These are phyloP conservation scores for Ophiosphaerella herpotricha DNA, from an alignment of 2,329 filamentous ascomycete genomes.

Conservation along the genomic window DNA sequence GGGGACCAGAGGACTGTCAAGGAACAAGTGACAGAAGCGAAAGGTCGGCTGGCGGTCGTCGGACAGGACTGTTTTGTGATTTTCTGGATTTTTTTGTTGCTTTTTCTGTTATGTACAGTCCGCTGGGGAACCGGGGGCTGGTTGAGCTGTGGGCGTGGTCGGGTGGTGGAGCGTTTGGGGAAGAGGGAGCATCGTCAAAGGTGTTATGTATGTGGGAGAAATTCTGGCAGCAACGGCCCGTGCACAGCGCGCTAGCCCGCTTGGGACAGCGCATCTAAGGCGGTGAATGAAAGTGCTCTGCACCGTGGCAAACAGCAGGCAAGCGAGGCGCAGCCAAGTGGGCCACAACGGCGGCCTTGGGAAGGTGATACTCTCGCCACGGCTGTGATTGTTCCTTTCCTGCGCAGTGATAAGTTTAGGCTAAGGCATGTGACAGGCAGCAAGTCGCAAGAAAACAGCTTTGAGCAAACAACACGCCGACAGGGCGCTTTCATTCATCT, in stretches of 20 bases:
- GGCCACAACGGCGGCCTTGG: constrained; percentile 5
- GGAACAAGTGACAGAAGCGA: constrained; percentile 36
- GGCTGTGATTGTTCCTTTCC: too few species aligned
- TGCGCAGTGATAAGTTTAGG: not conserved
- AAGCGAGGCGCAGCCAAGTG: not conserved
- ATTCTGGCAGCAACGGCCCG: constrained; percentile 32
- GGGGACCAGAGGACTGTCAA: constrained; percentile 28
- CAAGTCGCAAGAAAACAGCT: not conserved
- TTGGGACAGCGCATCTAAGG: constrained; percentile 17
- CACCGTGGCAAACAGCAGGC: constrained; percentile 6
- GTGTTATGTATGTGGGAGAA: constrained; percentile 25
- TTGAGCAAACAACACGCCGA: constrained; percentile 4
- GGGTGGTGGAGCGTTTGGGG: constrained; percentile 29
- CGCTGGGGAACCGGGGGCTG: constrained; percentile 37
- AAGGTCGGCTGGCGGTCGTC: constrained; percentile 32
- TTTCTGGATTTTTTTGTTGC: constrained; percentile 48
- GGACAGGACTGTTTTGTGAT: constrained; percentile 40
- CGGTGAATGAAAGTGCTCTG: constrained; percentile 30
- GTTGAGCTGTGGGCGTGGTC: constrained; percentile 32
- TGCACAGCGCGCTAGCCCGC: constrained; percentile 18
- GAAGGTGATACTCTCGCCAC: not conserved
- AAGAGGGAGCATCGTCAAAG: constrained; percentile 18
- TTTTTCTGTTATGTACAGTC: constrained; percentile 45
- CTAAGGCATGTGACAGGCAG: not conserved
- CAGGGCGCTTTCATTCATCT: constrained; percentile 5